Percentiles rank a stretch among this genome's conserved stretches.
Conservation (phyloP, 257 asterid species). For the Primulina huaijiensis region DNA sequence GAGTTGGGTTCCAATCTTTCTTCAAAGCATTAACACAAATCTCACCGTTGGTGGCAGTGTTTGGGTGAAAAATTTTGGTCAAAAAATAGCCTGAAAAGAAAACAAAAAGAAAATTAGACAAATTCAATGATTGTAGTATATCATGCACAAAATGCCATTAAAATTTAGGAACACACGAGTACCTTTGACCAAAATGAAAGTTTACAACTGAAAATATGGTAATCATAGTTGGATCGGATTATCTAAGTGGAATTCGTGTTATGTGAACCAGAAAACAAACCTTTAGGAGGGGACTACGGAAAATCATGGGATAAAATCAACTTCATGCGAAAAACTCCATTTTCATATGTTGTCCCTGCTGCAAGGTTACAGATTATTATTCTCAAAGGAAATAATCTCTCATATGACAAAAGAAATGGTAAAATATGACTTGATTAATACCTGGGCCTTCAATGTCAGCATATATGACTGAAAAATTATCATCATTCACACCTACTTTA, state of each 20-base stretch:
- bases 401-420: constrained; percentile 15
- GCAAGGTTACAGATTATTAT: constrained; percentile 36
- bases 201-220: constrained; percentile 1
- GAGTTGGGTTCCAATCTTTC: too few species aligned
- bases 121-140: background rate
- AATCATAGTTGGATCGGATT: background rate
- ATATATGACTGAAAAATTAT: constrained; percentile 73
- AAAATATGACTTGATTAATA: constrained; percentile 15
- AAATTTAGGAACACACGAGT: background rate
- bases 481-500: constrained; percentile 84
- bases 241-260: constrained; percentile 15
- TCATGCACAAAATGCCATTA: background rate
- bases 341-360: constrained; percentile 97
- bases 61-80: too few species aligned
- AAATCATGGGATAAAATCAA: constrained; percentile 81
- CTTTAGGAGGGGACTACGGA: constrained; percentile 93
- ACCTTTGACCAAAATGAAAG: background rate
- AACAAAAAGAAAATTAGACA: background rate
- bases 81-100: too few species aligned
- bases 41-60: too few species aligned
- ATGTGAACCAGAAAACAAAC: constrained; percentile 39
- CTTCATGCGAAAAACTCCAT: constrained; percentile 90
- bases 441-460: constrained; percentile 99
- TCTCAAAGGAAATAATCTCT: constrained; percentile 17
- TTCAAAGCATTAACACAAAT: too few species aligned